phyloP scores from a whole-genome alignment of 352 stramenopile genomes.

The Globisporangium spiculum region DNA sequence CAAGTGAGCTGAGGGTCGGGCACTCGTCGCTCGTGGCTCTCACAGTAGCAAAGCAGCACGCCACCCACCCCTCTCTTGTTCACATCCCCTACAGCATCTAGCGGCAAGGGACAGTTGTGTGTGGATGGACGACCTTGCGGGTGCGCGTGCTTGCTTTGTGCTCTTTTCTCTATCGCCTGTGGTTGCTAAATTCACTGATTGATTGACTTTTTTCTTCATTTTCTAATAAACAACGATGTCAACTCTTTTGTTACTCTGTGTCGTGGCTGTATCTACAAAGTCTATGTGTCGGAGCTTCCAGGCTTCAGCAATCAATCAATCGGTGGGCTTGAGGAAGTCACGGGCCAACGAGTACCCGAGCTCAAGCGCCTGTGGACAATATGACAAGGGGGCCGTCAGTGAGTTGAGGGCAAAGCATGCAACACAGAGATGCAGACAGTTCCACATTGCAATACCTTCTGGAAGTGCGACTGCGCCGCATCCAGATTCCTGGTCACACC shows the following conservation, averaged over 20 bases:
- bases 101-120: background rate
- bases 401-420: background rate
- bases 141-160: background rate
- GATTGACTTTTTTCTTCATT: background rate
- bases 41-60: background rate
- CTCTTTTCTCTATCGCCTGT: background rate
- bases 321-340: constrained; percentile 38
- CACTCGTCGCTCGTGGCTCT: background rate
- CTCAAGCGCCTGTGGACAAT: constrained; percentile 28
- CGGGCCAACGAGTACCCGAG: constrained; percentile 60
- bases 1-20: background rate
- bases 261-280: background rate
- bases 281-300: background rate
- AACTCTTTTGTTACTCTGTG: background rate
- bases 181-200: background rate
- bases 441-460: constrained; percentile 22
- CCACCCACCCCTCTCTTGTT: background rate
- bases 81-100: background rate
- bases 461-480: constrained; percentile 61
- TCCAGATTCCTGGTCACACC: constrained; percentile 54
- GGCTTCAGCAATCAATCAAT: background rate
- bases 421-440: background rate
- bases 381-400: background rate
- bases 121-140: background rate
- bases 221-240: background rate